Percentiles rank a stretch among this genome's conserved stretches.
Conservation (phyloP, 2,329 filamentous ascomycete genomes). For the Claviceps paspali region DNA sequence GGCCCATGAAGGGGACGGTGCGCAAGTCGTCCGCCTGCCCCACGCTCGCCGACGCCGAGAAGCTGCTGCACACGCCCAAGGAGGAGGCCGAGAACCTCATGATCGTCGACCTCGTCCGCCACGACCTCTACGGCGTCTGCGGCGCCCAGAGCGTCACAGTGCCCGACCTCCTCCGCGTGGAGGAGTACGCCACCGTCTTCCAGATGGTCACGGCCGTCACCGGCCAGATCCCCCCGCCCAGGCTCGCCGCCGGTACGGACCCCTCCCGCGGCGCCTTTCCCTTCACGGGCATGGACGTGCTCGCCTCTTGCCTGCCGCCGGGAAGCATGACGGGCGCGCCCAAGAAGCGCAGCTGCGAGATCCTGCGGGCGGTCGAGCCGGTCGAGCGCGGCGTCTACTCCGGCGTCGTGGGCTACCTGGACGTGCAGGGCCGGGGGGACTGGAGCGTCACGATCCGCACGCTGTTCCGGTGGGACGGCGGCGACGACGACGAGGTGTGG, state of each 20-base stretch:
- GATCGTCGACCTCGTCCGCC: constrained; percentile 93
- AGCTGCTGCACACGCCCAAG: constrained; percentile 64
- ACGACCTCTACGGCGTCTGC: constrained; percentile 78
- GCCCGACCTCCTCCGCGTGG: constrained; percentile 66
- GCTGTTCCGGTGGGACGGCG: constrained; percentile 57
- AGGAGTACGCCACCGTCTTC: constrained; percentile 82
- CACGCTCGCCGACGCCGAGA: constrained; percentile 56
- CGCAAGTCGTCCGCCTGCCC: constrained; percentile 51
- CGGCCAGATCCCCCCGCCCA: constrained; percentile 36
- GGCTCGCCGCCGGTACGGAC: constrained; percentile 7
- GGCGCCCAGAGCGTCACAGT: constrained; percentile 60
- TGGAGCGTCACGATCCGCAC: constrained; percentile 87
- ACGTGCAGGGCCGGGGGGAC: constrained; percentile 69
- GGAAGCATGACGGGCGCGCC: constrained; percentile 95
- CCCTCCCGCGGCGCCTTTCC: constrained; percentile 3
- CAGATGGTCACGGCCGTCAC: constrained; percentile 84
- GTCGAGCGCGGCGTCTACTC: constrained; percentile 64
- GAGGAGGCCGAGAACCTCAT: constrained; percentile 94
- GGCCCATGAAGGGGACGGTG: constrained; percentile 96
- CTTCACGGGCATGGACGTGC: constrained; percentile 56
- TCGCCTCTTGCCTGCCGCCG: constrained; percentile 66
- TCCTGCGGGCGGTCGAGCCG: constrained; percentile 54
- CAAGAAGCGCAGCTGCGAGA: constrained; percentile 81
- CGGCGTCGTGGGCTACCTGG: constrained; percentile 80
- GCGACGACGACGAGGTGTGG: constrained; percentile 47